Base-by-base conservation (phyloP, 2,329 filamentous ascomycete genomes). In the Cercospora sojina region DNA sequence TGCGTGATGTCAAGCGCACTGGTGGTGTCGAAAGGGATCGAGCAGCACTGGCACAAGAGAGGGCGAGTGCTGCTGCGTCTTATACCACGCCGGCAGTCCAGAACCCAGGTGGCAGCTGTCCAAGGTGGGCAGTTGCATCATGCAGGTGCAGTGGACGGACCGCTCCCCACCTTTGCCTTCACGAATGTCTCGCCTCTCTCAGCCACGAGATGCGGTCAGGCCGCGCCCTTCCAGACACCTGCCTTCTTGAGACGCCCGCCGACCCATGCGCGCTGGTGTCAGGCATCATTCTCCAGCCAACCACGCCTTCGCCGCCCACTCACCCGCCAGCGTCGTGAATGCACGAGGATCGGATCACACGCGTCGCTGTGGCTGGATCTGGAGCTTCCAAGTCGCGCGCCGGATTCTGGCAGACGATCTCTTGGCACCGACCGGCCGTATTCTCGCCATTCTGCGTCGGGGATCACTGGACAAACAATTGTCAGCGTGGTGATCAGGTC, bases 1-100 rank as follows among this genome's bases (percentile, higher is more conserved):
- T 8, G 9, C 20, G 59, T 61, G 59, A 61, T 47, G 59, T 43
- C 35, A 53, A 41, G 18, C 13, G 53, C 31, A 25, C 3, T 51
- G 9, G 35, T n/a, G 32, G n/a, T 35, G 57, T 27, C n/a, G 18
- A 25, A 23, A 38, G 41, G 18, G 31, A 23, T 41, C 12, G 32
- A 57, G 29, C 32, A 47, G 23, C 25, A 49, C 3, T 23, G 25
- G 41, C 38, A 57, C 35, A 55, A 25, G 8, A 23, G 41, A n/a
- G 38, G 47, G 60, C 27, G 53, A 31, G 59, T 23, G 23, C 3
- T 29, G 35, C 38, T 3, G 25, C 47, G n/a, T 53, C 47, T 29
- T 60, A 60, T 60, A 60, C 58, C 10, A n/a, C 38, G 35, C 58
- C 38, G 58, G 35, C 58, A 43, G 59, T 49, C 38, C 59, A 61